Evolutionary conservation across 23 red algal species (phyloP), one percentile per base, ranked within the genome.

Genomic region (Gracilaria domingensis): DNA sequence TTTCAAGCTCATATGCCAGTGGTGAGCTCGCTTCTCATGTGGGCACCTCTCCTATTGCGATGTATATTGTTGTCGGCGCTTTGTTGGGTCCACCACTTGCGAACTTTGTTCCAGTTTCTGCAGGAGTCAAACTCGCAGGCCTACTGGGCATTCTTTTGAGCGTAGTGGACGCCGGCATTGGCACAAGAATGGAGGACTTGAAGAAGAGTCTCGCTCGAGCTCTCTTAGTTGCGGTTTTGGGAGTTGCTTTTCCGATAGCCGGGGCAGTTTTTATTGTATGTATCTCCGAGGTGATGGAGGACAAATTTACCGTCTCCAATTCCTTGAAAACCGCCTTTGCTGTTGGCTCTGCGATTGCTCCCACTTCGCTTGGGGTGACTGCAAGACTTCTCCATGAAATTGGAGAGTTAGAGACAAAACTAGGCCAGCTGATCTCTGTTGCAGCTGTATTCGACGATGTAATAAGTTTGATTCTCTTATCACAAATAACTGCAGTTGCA

Each of bases 391-490:
- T 94, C n/a, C 30, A 24, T 17, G 73, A 80, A 60, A 83, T 82
- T 20, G 75, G 50, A 37, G 91, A 94, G 48, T 25, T 86, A 47
- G 54, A 85, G 36, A 87, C 91, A 29, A 67, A 65, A 26, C 38
- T 94, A 48, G 91, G 91, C 37, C 54, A 40, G 35, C 83, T 94
- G 14, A 83, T 94, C 6, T 77, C 82, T 37, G 73, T 94, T 0
- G 91, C 91, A 24, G 91, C 91, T 44, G 91, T 94, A 0, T 45
- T 94, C 39, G 91, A 94, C 75, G 91, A 94, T 81, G 82, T 94
- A 9, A 78, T 94, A 36, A 87, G 82, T 29, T 72, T 94, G 12
- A 39, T 94, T 28, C 73, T 94, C 30, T 59, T 94, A 45, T 60
- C 91, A n/a, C 64, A 86, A 30, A 83, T 94, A 17, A 48, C 30